A percentile compares a stretch with the other conserved stretches of the same genome.
Conservation (phyloP, 805 yeast species). For the Pichia deserticola region DNA sequence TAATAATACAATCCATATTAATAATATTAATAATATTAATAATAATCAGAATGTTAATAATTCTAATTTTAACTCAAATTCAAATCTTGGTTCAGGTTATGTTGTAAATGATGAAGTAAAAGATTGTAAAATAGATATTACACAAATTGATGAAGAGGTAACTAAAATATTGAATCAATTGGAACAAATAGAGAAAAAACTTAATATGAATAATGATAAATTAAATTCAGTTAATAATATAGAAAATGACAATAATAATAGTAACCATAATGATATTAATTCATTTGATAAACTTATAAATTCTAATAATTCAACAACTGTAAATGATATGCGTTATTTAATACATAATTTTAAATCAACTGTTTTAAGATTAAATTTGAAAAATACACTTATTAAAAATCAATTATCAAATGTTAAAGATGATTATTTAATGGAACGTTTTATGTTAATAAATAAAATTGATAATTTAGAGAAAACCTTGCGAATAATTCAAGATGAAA, state of each 20-base stretch:
- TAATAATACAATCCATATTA: no score
- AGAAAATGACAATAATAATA: not conserved
- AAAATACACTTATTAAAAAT: constrained; percentile 25
- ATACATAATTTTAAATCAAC: constrained; percentile 13
- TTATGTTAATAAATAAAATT: constrained; percentile 22
- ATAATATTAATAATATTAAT: no score
- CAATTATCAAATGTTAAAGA: constrained; percentile 23
- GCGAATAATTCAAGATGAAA: constrained; percentile 22
- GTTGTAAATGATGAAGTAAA: not conserved
- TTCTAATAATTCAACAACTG: not conserved
- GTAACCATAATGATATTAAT: not conserved
- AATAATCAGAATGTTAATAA: no score
- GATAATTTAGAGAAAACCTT: constrained; percentile 23
- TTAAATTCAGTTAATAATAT: no score
- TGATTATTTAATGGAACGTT: constrained; percentile 26
- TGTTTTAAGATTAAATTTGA: constrained; percentile 25
- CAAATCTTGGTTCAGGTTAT: no score
- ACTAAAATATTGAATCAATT: not conserved
- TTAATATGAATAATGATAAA: no score
- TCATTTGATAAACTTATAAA: no score
- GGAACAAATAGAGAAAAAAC: not conserved
- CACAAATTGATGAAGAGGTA: not conserved
- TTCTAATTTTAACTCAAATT: not conserved
- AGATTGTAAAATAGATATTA: not conserved
- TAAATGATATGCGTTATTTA: not conserved